These are phyloP conservation scores for Ceratocystis albifundus DNA, from an alignment of 2,329 filamentous ascomycete species.

Conservation along the genomic window DNA sequence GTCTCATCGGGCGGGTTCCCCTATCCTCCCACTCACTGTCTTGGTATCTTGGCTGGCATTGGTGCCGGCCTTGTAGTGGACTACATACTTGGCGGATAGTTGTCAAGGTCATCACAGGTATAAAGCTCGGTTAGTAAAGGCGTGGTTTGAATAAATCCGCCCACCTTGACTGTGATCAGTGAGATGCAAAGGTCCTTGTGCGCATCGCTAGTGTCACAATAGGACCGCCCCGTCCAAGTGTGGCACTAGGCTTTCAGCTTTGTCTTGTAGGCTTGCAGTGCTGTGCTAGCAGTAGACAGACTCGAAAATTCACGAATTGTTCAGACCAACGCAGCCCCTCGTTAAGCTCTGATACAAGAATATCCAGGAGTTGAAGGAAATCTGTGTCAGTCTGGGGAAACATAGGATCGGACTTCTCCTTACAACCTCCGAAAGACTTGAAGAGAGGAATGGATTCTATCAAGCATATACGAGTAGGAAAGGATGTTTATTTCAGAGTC, in stretches of 20 bases:
- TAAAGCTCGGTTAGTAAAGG: no score
- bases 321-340: neutral
- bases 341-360: no score
- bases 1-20: neutral
- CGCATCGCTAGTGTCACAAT: neutral
- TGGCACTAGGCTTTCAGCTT: neutral
- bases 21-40: neutral
- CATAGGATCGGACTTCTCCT: no score
- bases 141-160: no score
- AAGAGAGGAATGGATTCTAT: no score
- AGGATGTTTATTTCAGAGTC: neutral
- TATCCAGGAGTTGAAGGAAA: no score
- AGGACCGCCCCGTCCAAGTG: neutral
- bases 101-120: no score
- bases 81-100: neutral
- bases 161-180: neutral
- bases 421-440: no score
- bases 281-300: neutral
- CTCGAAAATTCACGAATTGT: neutral
- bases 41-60: neutral
- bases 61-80: no score
- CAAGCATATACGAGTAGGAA: neutral
- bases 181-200: neutral
- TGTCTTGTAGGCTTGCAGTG: neutral
- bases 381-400: no score